phyloP scores from a whole-genome alignment of 108 stramenopile species.

The Cyclostephanos invisitatus region DNA sequence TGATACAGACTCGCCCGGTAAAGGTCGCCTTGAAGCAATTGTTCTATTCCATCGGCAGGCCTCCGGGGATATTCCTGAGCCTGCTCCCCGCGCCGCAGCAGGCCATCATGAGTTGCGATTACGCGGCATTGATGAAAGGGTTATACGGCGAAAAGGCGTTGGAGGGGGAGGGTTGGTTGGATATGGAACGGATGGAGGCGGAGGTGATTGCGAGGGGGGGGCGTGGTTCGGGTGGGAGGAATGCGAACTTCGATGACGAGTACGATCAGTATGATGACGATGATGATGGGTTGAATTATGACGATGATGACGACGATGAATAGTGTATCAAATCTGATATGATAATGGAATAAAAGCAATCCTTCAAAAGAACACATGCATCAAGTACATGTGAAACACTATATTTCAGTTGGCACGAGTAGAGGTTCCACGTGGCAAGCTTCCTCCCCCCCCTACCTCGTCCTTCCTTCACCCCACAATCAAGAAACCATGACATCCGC shows the following conservation, averaged over 20 bases:
- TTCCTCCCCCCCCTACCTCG: too few species aligned
- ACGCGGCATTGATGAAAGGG: slow-evolving; percentile 35
- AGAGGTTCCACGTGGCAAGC: too few species aligned
- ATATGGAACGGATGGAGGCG: slow-evolving; percentile 17
- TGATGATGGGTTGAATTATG: not conserved
- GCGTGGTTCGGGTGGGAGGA: slow-evolving; percentile 7
- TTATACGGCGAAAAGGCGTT: slow-evolving; percentile 52
- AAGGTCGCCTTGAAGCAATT: slow-evolving; percentile 75
- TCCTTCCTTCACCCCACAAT: too few species aligned
- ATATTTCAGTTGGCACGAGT: too few species aligned
- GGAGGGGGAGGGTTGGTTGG: slow-evolving; percentile 37
- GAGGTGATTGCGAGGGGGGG: slow-evolving; percentile 1
- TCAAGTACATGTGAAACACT: too few species aligned
- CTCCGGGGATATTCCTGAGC: slow-evolving; percentile 74
- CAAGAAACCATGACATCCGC: too few species aligned
- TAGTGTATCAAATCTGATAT: too few species aligned
- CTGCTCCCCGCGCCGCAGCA: slow-evolving; percentile 86
- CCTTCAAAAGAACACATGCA: too few species aligned
- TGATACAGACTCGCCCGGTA: slow-evolving; percentile 79
- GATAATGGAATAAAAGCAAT: too few species aligned
- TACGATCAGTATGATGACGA: slow-evolving; percentile 14
- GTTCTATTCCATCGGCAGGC: slow-evolving; percentile 75
- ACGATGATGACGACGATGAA: not conserved
- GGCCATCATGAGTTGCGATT: slow-evolving; percentile 72
- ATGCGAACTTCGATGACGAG: slow-evolving; percentile 17